A percentile compares a stretch with the other conserved stretches of the same genome.
Evolutionary conservation across 306 rosid species (phyloP).

Genomic region (Prunus kanzakura): DNA sequence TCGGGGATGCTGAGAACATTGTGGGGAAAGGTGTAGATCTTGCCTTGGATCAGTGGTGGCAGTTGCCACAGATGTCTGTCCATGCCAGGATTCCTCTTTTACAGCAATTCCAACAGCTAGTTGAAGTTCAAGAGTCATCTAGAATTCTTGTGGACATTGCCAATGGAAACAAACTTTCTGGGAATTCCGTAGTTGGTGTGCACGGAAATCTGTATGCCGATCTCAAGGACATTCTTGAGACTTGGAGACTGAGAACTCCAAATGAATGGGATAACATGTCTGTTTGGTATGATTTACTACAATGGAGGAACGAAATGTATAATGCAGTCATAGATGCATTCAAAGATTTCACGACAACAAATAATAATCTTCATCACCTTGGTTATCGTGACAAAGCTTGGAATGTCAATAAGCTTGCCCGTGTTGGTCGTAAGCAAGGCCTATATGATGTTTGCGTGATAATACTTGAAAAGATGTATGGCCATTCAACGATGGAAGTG

Average conservation of each 20-base stretch:
- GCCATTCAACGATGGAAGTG: conserved; percentile 98
- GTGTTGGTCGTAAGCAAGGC: conserved; percentile 92
- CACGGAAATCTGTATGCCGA: conserved; percentile 94
- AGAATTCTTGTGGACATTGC: conserved; percentile 81
- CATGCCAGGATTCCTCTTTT: conserved; percentile 95
- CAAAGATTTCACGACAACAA: conserved; percentile 75
- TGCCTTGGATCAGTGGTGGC: conserved; percentile 99
- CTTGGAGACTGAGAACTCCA: conserved; percentile 98
- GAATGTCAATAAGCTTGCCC: conserved; percentile 98
- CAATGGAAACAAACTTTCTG: conserved; percentile 75
- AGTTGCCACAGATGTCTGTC: conserved; percentile 95
- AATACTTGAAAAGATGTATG: conserved; percentile 91
- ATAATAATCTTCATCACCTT: conserved; percentile 92
- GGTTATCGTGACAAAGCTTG: conserved; percentile 99
- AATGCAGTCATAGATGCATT: conserved; percentile 92
- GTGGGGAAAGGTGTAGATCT: conserved; percentile 94
- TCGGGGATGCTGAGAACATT: conserved; percentile 86
- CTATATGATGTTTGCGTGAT: conserved; percentile 87
- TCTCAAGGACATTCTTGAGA: conserved; percentile 98
- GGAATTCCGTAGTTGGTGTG: conserved; percentile 68
- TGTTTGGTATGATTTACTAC: conserved; percentile 96
- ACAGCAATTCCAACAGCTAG: conserved; percentile 98
- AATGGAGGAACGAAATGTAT: conserved; percentile 99
- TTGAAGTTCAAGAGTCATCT: conserved; percentile 96
- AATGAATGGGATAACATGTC: conserved; percentile 99